These are phyloP conservation scores for Chloris gayana DNA, from an alignment of 176 grass and related monocot species.

Conservation along the genomic window DNA sequence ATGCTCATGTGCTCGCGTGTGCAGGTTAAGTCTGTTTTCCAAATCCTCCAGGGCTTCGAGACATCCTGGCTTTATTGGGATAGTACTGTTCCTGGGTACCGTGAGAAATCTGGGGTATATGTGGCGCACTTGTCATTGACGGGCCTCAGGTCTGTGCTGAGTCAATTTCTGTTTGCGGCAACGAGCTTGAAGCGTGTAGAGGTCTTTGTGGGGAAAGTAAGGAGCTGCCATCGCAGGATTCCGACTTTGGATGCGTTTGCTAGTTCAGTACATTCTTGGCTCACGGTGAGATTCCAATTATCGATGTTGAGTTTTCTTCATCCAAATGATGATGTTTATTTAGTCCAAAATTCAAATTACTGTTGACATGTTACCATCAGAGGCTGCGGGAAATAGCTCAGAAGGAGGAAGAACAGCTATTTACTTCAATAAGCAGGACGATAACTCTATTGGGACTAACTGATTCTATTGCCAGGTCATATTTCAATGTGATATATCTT, in stretches of 20 bases:
- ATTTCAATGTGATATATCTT: conserved; percentile 10
- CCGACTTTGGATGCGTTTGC: conserved; percentile 75
- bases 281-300: conserved; percentile 58
- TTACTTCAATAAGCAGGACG: conserved; percentile 43
- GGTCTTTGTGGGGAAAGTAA: conserved; percentile 63
- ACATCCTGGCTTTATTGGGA: conserved; percentile 70
- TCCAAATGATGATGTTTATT: background rate
- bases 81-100: conserved; percentile 35
- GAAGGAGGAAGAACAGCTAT: conserved; percentile 74
- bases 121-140: conserved; percentile 62
- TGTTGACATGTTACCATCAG: conserved; percentile 50
- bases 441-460: conserved; percentile 74
- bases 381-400: conserved; percentile 67
- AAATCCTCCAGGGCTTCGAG: conserved; percentile 79
- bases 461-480: conserved; percentile 79
- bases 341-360: conserved; percentile 22
- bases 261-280: conserved; percentile 78
- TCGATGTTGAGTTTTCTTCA: background rate
- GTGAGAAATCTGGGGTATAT: conserved; percentile 59
- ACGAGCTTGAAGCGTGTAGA: conserved; percentile 87
- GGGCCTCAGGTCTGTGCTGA: conserved; percentile 56
- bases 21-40: conserved; percentile 74
- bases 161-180: conserved; percentile 60
- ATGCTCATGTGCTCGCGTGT: background rate
- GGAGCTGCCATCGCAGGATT: conserved; percentile 6